These are phyloP conservation scores for Tricholoma flavovirens DNA, from an alignment of 768 basidiomycete genomes.

Conservation along the genomic window DNA sequence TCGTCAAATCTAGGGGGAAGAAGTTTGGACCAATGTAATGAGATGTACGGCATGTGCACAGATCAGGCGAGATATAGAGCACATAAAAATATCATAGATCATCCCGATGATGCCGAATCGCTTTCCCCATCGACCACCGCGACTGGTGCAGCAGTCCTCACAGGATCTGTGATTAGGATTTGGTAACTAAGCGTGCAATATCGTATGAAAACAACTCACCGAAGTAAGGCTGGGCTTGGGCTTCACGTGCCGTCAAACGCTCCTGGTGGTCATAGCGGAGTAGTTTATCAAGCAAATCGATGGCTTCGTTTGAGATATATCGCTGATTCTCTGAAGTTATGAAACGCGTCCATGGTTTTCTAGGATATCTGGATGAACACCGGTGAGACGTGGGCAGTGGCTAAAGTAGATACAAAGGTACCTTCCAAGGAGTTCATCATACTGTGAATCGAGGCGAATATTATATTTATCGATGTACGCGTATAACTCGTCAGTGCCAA, in stretches of 20 bases:
- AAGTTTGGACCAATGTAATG: slow-evolving; percentile 10
- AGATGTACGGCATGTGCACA: slow-evolving; percentile 10
- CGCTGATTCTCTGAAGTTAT: slow-evolving; percentile 94
- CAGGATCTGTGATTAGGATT: slow-evolving; percentile 46
- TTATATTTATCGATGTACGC: slow-evolving; percentile 92
- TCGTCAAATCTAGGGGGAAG: slow-evolving; percentile 4
- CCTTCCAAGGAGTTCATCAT: slow-evolving; percentile 91
- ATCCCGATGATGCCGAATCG: slow-evolving; percentile 50
- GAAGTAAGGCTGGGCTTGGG: slow-evolving; percentile 91
- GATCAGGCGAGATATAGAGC: slow-evolving; percentile 12
- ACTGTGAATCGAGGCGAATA: slow-evolving; percentile 93
- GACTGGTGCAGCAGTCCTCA: slow-evolving; percentile 43
- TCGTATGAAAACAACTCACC: slow-evolving; percentile 37
- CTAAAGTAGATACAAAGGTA: slow-evolving; percentile 20
- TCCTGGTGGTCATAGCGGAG: slow-evolving; percentile 97
- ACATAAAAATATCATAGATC: slow-evolving; percentile 17
- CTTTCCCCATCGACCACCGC: slow-evolving; percentile 56
- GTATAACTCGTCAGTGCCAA: slow-evolving; percentile 94
- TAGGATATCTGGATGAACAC: slow-evolving; percentile 60
- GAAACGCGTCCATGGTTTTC: slow-evolving; percentile 94
- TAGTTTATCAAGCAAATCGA: slow-evolving; percentile 93
- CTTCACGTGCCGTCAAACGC: slow-evolving; percentile 89
- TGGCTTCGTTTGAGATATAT: slow-evolving; percentile 94
- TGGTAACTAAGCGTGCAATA: slow-evolving; percentile 11
- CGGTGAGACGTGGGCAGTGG: slow-evolving; percentile 5